Evolutionary conservation across 2,329 filamentous ascomycete species (phyloP), one percentile per base, ranked within the genome.

Genomic region (Pseudocercospora musae): DNA sequence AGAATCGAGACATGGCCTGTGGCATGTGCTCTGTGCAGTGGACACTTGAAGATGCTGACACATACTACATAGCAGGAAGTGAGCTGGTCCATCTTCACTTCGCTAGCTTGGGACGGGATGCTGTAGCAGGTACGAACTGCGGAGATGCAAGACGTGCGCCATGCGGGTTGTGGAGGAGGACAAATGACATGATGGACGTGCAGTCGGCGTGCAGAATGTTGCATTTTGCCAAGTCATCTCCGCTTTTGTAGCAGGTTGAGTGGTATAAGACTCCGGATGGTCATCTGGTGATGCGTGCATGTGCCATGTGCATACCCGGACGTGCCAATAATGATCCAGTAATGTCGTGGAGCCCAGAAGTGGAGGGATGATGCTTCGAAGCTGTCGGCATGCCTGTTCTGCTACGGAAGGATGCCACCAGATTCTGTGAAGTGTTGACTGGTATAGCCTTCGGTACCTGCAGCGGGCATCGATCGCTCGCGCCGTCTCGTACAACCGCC

Each of bases 61-160:
- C n/a, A n/a, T n/a, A n/a, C n/a, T n/a, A n/a, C n/a, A n/a, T n/a
- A 52, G 23, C 21, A 20, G 27, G 50, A 33, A 29, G 52, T 53
- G 58, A 53, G 29, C 23, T 55, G 10, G 48, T 53, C 18, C 60
- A 62, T 62, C 54, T 57, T 58, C 60, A 55, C 58, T 54, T 62
- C 48, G 37, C 54, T 27, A 48, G 54, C 54, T 29, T 62, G 59
- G 59, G 23, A 46, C 42, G 33, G 33, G 44, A 23, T 48, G 8
- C 44, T 15, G 44, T 48, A 20, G 42, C n/a, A 21, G n/a, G 46
- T 21, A 21, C 7, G 21, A 23, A 23, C 21, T 23, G 13, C 13
- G 23, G 46, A 50, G 23, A 50, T 8, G 21, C 18, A 49, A 23
- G n/a, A 20, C 18, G 15, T 50, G 48, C 48, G 48, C n/a, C n/a